Evolutionary conservation across 202 grass and related monocot genomes (phyloP), one percentile per base, ranked within the genome.

Genomic region (Cymbopogon flexuosus): DNA sequence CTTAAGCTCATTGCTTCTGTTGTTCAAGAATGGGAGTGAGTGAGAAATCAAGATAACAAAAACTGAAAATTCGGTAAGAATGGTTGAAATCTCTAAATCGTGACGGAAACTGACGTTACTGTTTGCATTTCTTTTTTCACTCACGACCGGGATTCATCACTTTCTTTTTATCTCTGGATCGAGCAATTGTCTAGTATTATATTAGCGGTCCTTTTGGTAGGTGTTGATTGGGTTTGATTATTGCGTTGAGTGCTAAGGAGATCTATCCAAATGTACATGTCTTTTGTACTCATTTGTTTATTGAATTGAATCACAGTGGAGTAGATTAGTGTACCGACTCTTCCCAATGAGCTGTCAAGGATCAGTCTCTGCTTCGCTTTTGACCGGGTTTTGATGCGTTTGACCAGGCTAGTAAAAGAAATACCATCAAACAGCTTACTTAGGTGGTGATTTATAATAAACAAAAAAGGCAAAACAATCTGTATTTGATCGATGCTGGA

Each of bases 181-280:
- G n/a, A 57, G 52, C n/a, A 10, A 75, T 62, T 73, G 19, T 51
- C 29, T 78, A 67, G 13, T 47, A 46, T n/a, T 79, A 14, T 75
- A 75, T 52, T 70, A 2, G 36, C 62, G 29, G 68, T 62, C 46
- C 51, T 79, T 79, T 83, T 47, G 62, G 31, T 77, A 33, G 59
- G 72, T 67, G 29, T 42, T 85, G 65, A 76, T 79, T 52, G 61
- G 75, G 78, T 79, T 81, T 81, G 79, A 82, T 89, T 73, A 71
- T 29, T 34, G 62, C 24, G 60, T 52, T 73, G 30, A 77, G 59
- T 72, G 22, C 3, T 49, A 18, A 81, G 29, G 12, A 68, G 67
- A 74, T 73, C 13, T 82, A 62, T 79, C 67, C 73, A 82, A 62
- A 78, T 85, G 67, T 82, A 36, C 78, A 36, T 14, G 29, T 42